Conservation (phyloP, 495 filamentous ascomycete genomes). For the Aspergillus avenaceus region DNA sequence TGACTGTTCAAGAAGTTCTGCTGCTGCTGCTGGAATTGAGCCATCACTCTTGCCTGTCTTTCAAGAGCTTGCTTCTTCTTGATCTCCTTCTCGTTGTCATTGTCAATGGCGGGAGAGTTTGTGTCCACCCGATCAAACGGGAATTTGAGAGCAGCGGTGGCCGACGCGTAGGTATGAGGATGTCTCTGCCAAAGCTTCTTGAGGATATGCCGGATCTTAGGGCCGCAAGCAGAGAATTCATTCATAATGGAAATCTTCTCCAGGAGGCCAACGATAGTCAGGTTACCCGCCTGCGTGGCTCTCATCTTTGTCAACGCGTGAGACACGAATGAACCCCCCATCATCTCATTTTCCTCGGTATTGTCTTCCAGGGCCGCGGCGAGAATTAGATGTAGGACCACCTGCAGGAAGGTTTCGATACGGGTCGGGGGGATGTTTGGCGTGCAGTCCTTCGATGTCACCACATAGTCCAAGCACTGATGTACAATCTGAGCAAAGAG, state of each 20-base stretch:
- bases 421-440: constrained; percentile 73
- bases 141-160: constrained; percentile 48
- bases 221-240: constrained; percentile 72
- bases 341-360: constrained; percentile 52
- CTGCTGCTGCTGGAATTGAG: constrained; percentile 94
- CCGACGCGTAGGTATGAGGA: constrained; percentile 61
- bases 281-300: constrained; percentile 47
- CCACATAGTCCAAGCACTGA: constrained; percentile 75
- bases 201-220: constrained; percentile 83
- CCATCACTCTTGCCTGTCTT: constrained; percentile 89
- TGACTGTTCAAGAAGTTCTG: constrained; percentile 88
- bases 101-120: constrained; percentile 53
- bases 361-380: constrained; percentile 80
- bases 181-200: constrained; percentile 80
- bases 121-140: constrained; percentile 53
- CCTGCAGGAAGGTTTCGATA: constrained; percentile 86
- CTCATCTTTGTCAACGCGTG: constrained; percentile 60
- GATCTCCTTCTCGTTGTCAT: constrained; percentile 67
- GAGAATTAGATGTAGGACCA: constrained; percentile 81
- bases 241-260: constrained; percentile 69
- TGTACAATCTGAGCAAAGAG: constrained; percentile 90
- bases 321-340: constrained; percentile 61
- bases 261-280: constrained; percentile 71
- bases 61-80: constrained; percentile 89
- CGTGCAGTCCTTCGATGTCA: constrained; percentile 59